A percentile compares a stretch with the other conserved stretches of the same genome.
Conservation (phyloP, 768 basidiomycete genomes). For the Hypsizygus marmoreus region DNA sequence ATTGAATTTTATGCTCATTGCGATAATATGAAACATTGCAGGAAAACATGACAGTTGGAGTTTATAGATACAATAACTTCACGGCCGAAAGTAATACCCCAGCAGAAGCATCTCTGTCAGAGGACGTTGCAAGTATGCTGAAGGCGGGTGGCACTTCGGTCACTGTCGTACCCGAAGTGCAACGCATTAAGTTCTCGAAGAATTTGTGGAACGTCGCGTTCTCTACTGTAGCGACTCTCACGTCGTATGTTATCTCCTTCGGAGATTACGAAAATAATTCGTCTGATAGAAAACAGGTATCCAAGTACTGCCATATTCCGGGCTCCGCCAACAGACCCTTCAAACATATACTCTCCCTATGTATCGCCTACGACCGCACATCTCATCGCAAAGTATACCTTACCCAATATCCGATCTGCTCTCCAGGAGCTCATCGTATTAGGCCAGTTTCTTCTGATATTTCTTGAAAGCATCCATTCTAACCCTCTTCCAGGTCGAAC, state of each 20-base stretch:
- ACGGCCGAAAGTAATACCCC: conserved; percentile 42
- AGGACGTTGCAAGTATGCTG: conserved; percentile 48
- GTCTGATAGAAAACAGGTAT: conserved; percentile 25
- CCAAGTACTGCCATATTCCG: conserved; percentile 55
- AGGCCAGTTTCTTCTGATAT: conserved; percentile 22
- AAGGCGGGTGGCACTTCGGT: conserved; percentile 48
- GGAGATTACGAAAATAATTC: no score
- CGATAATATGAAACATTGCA: conserved; percentile 24
- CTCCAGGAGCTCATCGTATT: conserved; percentile 49
- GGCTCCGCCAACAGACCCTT: conserved; percentile 38
- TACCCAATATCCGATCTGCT: conserved; percentile 48
- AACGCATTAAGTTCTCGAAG: conserved; percentile 61
- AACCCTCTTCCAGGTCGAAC: conserved; percentile 14
- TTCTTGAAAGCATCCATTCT: neutral
- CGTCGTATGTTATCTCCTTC: conserved; percentile 30
- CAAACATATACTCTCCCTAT: conserved; percentile 39
- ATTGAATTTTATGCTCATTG: neutral
- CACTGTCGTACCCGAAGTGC: conserved; percentile 56
- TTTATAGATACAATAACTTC: conserved; percentile 50
- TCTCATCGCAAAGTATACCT: conserved; percentile 40
- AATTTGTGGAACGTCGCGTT: conserved; percentile 67
- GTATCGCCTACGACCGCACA: conserved; percentile 41
- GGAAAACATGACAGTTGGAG: conserved; percentile 56
- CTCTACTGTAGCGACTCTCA: conserved; percentile 53
- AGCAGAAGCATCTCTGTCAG: conserved; percentile 41